phyloP scores from a whole-genome alignment of 148 eudicot species.

The Vaccinium myrtillus region DNA sequence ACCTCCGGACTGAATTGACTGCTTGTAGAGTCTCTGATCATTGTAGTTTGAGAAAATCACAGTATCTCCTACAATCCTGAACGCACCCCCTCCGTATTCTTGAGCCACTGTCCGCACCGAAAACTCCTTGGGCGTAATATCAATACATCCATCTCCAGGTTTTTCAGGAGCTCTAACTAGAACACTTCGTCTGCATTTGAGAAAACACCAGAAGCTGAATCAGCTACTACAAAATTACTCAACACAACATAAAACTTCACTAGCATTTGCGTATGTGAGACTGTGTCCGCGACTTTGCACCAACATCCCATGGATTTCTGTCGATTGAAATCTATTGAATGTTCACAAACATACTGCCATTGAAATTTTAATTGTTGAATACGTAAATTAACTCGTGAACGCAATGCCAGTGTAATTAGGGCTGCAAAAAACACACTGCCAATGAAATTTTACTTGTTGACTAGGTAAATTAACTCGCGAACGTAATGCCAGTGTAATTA shows the following conservation, averaged over 20 bases:
- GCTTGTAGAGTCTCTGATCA: constrained; percentile 74
- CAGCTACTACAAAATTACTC: background rate
- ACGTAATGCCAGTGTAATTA: too few species aligned
- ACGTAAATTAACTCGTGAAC: background rate
- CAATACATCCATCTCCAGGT: constrained; percentile 46
- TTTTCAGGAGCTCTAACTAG: constrained; percentile 58
- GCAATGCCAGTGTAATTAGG: too few species aligned
- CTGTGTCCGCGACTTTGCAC: background rate
- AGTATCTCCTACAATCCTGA: constrained; percentile 49
- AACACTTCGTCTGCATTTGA: constrained; percentile 53
- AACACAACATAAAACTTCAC: background rate
- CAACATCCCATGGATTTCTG: too few species aligned
- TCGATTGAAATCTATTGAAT: background rate
- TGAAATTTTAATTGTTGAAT: background rate
- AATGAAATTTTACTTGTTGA: background rate
- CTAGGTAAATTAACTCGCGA: background rate
- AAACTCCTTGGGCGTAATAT: constrained; percentile 73
- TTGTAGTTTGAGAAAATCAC: constrained; percentile 63
- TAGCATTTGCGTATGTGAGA: background rate
- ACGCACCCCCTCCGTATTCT: constrained; percentile 95
- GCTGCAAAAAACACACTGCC: background rate
- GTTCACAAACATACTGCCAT: background rate
- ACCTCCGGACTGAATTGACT: constrained; percentile 52
- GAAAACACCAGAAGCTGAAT: constrained; percentile 13
- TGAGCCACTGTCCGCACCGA: constrained; percentile 76